A percentile compares a stretch with the other conserved stretches of the same genome.
Evolutionary conservation across 768 basidiomycete species (phyloP).

Genomic region (Lactarius pseudohatsudake): DNA sequence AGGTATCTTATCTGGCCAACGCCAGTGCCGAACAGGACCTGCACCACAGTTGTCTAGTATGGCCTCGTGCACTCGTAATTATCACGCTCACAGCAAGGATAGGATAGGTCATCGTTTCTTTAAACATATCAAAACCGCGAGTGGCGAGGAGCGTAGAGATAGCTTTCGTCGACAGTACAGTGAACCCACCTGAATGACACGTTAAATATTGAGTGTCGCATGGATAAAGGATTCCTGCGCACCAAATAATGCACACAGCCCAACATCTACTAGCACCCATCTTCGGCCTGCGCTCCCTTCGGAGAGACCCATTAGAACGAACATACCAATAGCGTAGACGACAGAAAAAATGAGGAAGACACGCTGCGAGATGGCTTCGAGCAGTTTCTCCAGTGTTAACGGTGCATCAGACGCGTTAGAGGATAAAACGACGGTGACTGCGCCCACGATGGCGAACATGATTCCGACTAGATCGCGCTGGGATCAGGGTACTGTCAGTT

Average conservation of each 20-base stretch:
- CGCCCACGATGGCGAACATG: slow-evolving; percentile 78
- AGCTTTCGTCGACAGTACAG: slow-evolving; percentile 92
- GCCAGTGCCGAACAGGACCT: slow-evolving; percentile 74
- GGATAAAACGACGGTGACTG: slow-evolving; percentile 88
- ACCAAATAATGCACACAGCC: slow-evolving; percentile 86
- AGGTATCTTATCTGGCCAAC: slow-evolving; percentile 83
- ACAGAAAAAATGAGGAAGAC: slow-evolving; percentile 76
- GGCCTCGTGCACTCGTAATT: background rate
- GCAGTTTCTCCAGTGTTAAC: slow-evolving; percentile 64
- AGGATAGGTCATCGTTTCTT: slow-evolving; percentile 81
- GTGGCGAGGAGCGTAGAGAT: slow-evolving; percentile 81
- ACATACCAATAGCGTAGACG: slow-evolving; percentile 56
- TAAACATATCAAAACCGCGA: slow-evolving; percentile 74
- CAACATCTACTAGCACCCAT: slow-evolving; percentile 83
- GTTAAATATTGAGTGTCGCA: too few species aligned
- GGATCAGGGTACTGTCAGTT: slow-evolving; percentile 25
- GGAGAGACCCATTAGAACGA: slow-evolving; percentile 65
- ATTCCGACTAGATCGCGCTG: slow-evolving; percentile 82
- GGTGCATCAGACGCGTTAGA: slow-evolving; percentile 68
- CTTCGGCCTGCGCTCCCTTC: slow-evolving; percentile 58
- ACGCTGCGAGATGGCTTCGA: slow-evolving; percentile 65
- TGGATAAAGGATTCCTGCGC: slow-evolving; percentile 27
- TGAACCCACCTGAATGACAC: slow-evolving; percentile 66
- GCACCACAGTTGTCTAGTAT: background rate
- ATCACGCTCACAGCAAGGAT: slow-evolving; percentile 58